Evolutionary conservation across 768 basidiomycete genomes (phyloP), one percentile per base, ranked within the genome.

Genomic region (Lactarius trivialis): DNA sequence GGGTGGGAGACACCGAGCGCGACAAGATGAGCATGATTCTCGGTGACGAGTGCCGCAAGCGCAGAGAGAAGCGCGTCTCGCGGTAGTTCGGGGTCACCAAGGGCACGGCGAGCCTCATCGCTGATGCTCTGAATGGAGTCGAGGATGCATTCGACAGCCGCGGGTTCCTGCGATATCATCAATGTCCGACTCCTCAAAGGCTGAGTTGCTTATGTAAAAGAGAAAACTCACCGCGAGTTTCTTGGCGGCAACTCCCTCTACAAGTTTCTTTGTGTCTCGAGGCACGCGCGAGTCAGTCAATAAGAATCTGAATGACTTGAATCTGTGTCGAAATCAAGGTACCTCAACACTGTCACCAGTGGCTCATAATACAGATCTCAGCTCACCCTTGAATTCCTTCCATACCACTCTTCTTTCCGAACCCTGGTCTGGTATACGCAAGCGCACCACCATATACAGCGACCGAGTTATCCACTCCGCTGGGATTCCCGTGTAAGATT

Each of bases 401-500:
- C 86, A 98, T 89, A 34, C 91, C 90, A 64, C 86, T 83, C 73
- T 85, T 84, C 75, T 78, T 85, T 55, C 81, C 84, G 65, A 88
- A 91, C 62, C 89, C 86, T 67, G 91, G 78, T 60, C 90, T 84
- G 19, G 88, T 91, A 75, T 96, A 99, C 21, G 87, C 84, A 67
- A 98, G 78, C 30, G 93, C 97, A 53, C 96, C 96, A 21, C 97
- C 97, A 70, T 87, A 90, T 0, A 93, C 89, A 17, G 91, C 82
- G 37, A 98, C 92, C 21, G 94, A 90, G 73, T 99, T 98, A 73
- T 99, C 97, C 26, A 99, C 90, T 9, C 97, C 97, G 68, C 93
- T 96, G 3, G 97, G 97, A 70, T 90, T 98, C 0, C 97, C 97
- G 72, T 99, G 97, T 55, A 98, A 76, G 45, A 99, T 88, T 74